Percentiles rank a stretch among this genome's conserved stretches.
These are phyloP conservation scores for Calonectria henricotiae DNA, from an alignment of 2,329 filamentous ascomycete species.

Conservation along the genomic window DNA sequence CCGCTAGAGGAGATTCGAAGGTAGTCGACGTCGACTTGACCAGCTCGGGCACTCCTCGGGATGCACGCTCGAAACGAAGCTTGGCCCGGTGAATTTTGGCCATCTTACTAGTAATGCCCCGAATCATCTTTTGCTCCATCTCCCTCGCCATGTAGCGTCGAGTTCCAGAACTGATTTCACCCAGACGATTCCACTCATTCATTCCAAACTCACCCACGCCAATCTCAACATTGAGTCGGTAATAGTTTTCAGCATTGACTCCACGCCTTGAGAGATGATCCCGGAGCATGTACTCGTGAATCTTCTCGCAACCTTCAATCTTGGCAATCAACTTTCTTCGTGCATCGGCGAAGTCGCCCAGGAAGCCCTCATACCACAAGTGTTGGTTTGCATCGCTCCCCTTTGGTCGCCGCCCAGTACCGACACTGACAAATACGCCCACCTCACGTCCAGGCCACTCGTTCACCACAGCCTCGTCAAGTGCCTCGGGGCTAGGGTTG, in stretches of 20 bases:
- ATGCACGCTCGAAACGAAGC: slow-evolving; percentile 73
- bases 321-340: slow-evolving; percentile 88
- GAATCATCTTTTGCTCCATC: slow-evolving; percentile 83
- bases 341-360: slow-evolving; percentile 94
- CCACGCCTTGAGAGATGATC: slow-evolving; percentile 84
- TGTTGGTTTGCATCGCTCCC: slow-evolving; percentile 79
- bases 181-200: slow-evolving; percentile 97
- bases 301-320: slow-evolving; percentile 95
- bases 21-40: slow-evolving; percentile 63
- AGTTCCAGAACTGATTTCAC: slow-evolving; percentile 95
- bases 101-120: slow-evolving; percentile 84
- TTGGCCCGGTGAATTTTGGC: slow-evolving; percentile 88
- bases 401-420: slow-evolving; percentile 87
- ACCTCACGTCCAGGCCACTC: slow-evolving; percentile 97
- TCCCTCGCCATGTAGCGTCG: slow-evolving; percentile 84
- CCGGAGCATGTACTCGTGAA: slow-evolving; percentile 87
- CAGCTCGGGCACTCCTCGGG: slow-evolving; percentile 63
- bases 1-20: slow-evolving; percentile 65
- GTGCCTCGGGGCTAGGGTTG: slow-evolving; percentile 87
- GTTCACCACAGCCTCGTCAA: slow-evolving; percentile 92
- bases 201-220: slow-evolving; percentile 98
- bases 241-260: slow-evolving; percentile 92
- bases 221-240: slow-evolving; percentile 95
- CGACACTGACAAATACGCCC: slow-evolving; percentile 92
- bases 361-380: slow-evolving; percentile 94